Evolutionary conservation across 805 yeast genomes (phyloP).

Genomic region (Kodamaea kaohsiungensis): DNA sequence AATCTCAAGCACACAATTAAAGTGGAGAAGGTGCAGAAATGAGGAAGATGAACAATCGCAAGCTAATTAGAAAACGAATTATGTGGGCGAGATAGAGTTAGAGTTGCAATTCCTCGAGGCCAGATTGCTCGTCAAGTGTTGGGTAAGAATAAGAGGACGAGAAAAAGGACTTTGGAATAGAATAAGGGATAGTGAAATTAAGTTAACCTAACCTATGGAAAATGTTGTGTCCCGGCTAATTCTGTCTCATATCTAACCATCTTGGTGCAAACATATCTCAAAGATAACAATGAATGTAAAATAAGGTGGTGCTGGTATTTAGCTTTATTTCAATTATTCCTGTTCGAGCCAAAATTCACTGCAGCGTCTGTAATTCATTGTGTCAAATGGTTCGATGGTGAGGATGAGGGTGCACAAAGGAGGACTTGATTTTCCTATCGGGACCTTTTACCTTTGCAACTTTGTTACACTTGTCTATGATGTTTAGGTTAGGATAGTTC

Average conservation of each 20-base stretch:
- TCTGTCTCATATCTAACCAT: not conserved
- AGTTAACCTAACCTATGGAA: not conserved
- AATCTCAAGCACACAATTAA: too few relatives aligned
- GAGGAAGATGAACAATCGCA: too few relatives aligned
- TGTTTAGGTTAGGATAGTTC: not conserved
- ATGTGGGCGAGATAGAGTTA: too few relatives aligned
- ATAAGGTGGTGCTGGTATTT: not conserved
- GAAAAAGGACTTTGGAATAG: too few relatives aligned
- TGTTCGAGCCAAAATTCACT: not conserved
- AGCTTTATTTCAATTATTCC: not conserved
- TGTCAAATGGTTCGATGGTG: slow-evolving; percentile 4
- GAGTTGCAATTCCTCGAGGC: too few relatives aligned
- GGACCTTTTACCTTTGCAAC: not conserved
- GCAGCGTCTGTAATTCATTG: not conserved
- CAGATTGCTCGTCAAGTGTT: too few relatives aligned
- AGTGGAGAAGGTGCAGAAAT: too few relatives aligned
- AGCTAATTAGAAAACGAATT: too few relatives aligned
- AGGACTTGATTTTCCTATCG: not conserved
- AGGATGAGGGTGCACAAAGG: not conserved
- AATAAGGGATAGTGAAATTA: not conserved
- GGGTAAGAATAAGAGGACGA: not conserved
- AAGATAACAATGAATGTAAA: not conserved
- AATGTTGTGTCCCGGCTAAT: not conserved
- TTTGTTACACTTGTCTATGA: not conserved
- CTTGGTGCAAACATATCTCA: not conserved